Evolutionary conservation across 805 yeast species (phyloP).

Genomic region (Candida wancherniae): DNA sequence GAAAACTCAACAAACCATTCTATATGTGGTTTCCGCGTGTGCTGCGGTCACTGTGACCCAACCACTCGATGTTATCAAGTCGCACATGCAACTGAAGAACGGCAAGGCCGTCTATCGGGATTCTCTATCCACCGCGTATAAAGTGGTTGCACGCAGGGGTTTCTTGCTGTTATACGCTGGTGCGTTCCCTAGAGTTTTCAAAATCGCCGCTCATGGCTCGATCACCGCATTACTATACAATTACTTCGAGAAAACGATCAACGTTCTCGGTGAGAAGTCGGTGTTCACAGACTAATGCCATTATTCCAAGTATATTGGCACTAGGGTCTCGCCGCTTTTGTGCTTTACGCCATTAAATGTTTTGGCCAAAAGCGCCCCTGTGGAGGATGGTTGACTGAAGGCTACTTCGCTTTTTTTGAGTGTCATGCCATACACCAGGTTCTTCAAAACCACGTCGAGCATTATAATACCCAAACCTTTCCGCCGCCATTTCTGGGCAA

Average conservation of each 20-base stretch:
- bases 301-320: conserved; percentile 45
- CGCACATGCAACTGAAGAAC: conserved; percentile 78
- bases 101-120: conserved; percentile 56
- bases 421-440: conserved; percentile 47
- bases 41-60: conserved; percentile 79
- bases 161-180: conserved; percentile 32
- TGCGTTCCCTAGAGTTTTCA: conserved; percentile 57
- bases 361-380: conserved; percentile 57
- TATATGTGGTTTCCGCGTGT: conserved; percentile 53
- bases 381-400: conserved; percentile 69
- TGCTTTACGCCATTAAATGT: conserved; percentile 54
- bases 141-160: conserved; percentile 25
- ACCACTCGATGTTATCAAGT: conserved; percentile 83
- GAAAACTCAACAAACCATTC: conserved; percentile 44
- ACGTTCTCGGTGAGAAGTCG: conserved; percentile 12
- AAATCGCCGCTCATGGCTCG: conserved; percentile 68
- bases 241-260: conserved; percentile 37
- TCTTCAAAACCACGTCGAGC: conserved; percentile 37
- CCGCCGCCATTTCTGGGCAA: conserved; percentile 43
- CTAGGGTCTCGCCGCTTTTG: conserved; percentile 44
- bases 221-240: conserved; percentile 63
- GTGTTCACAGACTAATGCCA: conserved; percentile 16
- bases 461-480: conserved; percentile 46
- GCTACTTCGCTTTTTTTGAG: conserved; percentile 45
- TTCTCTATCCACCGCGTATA: conserved; percentile 41